Conservation (phyloP, 441 rosid species). For the Mallotus japonicus region DNA sequence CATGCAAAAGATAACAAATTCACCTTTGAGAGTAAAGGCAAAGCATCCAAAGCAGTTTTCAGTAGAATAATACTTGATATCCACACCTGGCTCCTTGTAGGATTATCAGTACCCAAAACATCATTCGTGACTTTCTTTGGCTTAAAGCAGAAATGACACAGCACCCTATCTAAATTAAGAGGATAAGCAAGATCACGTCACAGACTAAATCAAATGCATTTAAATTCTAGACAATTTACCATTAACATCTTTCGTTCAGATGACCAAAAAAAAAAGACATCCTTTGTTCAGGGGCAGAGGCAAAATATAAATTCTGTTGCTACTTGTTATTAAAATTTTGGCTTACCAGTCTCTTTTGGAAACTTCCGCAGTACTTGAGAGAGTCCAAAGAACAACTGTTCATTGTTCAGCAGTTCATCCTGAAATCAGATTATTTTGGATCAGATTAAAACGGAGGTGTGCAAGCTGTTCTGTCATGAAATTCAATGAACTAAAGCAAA, state of each 20-base stretch:
- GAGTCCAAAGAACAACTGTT: constrained; percentile 92
- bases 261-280: too few relatives aligned
- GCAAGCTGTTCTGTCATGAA: constrained; percentile 15
- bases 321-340: constrained; percentile 16
- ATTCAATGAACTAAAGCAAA: constrained; percentile 12
- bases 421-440: constrained; percentile 38
- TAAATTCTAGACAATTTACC: constrained; percentile 16
- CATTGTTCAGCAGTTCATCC: constrained; percentile 98
- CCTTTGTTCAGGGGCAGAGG: background rate
- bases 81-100: constrained; percentile 80
- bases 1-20: constrained; percentile 19
- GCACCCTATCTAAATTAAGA: constrained; percentile 74
- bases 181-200: constrained; percentile 27
- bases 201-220: constrained; percentile 19
- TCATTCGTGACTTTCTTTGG: constrained; percentile 76
- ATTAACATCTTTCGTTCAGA: background rate
- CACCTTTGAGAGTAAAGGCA: constrained; percentile 87
- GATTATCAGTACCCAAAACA: constrained; percentile 58
- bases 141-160: constrained; percentile 98
- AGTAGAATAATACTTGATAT: constrained; percentile 94
- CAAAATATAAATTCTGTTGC: constrained; percentile 5
- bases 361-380: constrained; percentile 94
- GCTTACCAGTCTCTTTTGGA: constrained; percentile 92
- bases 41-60: constrained; percentile 92
- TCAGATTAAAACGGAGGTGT: constrained; percentile 10